Evolutionary conservation across 345 rosid species (phyloP), one percentile per base, ranked within the genome.

Genomic region (Camelina sativa): DNA sequence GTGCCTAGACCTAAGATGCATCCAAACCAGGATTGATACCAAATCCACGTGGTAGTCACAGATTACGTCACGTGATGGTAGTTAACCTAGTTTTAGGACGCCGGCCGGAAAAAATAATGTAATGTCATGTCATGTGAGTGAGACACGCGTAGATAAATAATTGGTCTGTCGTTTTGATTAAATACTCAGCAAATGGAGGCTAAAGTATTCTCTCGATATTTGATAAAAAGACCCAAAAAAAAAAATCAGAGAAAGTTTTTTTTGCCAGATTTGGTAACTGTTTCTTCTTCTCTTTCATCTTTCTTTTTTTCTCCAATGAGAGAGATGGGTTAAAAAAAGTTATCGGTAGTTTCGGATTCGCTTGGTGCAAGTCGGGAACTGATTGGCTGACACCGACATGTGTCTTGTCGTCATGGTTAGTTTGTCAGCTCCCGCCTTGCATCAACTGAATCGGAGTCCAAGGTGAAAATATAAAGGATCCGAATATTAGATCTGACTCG

Each of bases 321-420:
- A 13, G 9, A 15, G 10, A 28, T 11, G 56, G 69, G 5, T 48
- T 50, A 40, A 59, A 41, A 40, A 67, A 60, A 40, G 69, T 88
- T 71, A 80, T 85, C 86, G 88, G 86, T 89, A 90, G 91, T 67
- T 84, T 91, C 96, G 76, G 84, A 93, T 85, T 93, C 97, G 97
- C 98, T 91, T 93, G 98, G 93, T 93, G 96, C 97, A 93, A 93
- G 91, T 91, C 97, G 97, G 98, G 98, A 90, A 85, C 91, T 80
- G 82, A 76, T 85, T 85, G 71, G 72, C 84, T 77, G 25, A 22
- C 57, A 38, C 64, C 4, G 62, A 75, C 82, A 77, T 40, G 8
- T 84, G 81, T 65, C 7, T 38, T 44, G 5, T 50, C 54, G 5
- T 50, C 54, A 62, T 60, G 56, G 63, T 73, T 78, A 79, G 81